Conservation (phyloP, 179 eudicot genomes). For the Vitellaria paradoxa region DNA sequence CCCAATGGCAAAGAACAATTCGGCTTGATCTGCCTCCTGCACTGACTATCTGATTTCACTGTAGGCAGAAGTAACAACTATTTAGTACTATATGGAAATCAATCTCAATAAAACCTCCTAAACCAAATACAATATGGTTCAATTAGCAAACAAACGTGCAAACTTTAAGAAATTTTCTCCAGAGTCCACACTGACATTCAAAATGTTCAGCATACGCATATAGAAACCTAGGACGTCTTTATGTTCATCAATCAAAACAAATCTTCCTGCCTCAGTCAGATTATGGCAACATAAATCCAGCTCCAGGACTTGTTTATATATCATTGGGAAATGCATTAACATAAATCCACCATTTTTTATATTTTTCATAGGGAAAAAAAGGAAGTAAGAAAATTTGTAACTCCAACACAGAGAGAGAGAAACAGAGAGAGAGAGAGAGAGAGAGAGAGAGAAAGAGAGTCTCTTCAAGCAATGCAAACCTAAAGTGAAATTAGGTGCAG, state of each 20-base stretch:
- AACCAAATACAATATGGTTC: neutral
- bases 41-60: conserved; percentile 13
- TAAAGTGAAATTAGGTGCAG: no score
- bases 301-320: neutral
- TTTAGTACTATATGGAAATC: neutral
- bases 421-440: no score
- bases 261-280: no score
- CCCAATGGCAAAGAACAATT: conserved; percentile 5
- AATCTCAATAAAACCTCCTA: neutral
- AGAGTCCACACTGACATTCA: neutral
- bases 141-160: neutral
- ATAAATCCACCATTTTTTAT: no score
- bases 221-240: neutral
- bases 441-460: no score
- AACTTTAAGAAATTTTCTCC: neutral
- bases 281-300: neutral
- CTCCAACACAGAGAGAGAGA: no score
- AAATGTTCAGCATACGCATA: neutral
- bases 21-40: conserved; percentile 10
- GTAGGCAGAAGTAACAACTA: neutral
- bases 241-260: neutral
- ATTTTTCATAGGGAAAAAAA: no score
- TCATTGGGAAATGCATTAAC: no score
- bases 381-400: no score
- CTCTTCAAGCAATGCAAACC: no score